Percentiles rank a stretch among this genome's conserved stretches.
These are phyloP conservation scores for Flaveria robusta DNA, from an alignment of 129 eudicot species.

Conservation along the genomic window DNA sequence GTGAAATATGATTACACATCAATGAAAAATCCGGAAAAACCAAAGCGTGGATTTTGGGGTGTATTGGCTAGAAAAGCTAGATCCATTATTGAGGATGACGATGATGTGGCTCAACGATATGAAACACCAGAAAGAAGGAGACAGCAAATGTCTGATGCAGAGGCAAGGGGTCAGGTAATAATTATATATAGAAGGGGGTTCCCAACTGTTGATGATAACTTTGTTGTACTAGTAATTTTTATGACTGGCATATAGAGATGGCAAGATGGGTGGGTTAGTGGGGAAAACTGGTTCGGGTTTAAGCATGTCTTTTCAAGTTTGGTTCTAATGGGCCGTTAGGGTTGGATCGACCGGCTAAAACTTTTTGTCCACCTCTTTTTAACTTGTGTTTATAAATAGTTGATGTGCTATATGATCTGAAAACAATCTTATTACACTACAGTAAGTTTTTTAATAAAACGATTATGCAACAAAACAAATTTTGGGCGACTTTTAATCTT, in stretches of 20 bases:
- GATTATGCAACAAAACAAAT: not conserved
- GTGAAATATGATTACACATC: constrained; percentile 46
- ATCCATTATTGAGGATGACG: constrained; percentile 70
- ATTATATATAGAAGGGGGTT: not conserved
- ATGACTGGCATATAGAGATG: constrained; percentile 15
- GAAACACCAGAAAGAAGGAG: constrained; percentile 47
- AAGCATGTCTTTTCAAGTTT: not conserved
- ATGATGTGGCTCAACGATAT: constrained; percentile 40
- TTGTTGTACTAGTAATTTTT: not conserved
- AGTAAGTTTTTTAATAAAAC: not conserved
- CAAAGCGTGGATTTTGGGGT: constrained; percentile 77
- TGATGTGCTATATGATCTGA: not conserved
- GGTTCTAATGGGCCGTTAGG: not conserved
- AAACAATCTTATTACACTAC: not conserved
- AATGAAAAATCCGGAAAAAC: constrained; percentile 47
- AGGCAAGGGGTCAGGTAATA: constrained; percentile 51
- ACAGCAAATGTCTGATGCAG: constrained; percentile 42
- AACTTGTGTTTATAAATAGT: not conserved
- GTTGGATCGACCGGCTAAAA: not conserved
- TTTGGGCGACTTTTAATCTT: not conserved
- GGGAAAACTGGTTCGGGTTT: not conserved
- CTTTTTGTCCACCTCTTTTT: not conserved
- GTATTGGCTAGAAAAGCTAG: constrained; percentile 75
- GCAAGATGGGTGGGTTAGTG: not conserved
- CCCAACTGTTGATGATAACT: not conserved